These are phyloP conservation scores for Cryptococcus deneoformans DNA, from an alignment of 1,284 basidiomycete genomes.

Conservation along the genomic window DNA sequence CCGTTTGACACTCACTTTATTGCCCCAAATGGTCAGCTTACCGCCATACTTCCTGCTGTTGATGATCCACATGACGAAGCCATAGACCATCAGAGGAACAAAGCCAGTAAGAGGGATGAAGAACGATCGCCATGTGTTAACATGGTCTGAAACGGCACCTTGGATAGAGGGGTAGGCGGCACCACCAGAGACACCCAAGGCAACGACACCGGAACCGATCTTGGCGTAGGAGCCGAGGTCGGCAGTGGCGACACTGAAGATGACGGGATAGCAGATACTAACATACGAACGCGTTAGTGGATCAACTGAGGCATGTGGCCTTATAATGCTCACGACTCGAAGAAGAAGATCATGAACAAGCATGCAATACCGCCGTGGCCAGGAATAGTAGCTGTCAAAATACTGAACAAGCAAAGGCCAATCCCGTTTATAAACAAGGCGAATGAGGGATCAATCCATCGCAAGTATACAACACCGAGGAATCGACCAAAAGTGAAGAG, in stretches of 20 bases:
- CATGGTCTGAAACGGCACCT: slow-evolving; percentile 21
- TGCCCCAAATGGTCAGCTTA: slow-evolving; percentile 12
- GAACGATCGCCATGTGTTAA: slow-evolving; percentile 19
- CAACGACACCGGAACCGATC: slow-evolving; percentile 32
- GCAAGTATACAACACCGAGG: slow-evolving; percentile 31
- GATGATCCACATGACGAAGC: slow-evolving; percentile 20
- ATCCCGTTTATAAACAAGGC: slow-evolving; percentile 28
- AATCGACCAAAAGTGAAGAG: slow-evolving; percentile 41
- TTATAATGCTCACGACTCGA: slow-evolving; percentile 15
- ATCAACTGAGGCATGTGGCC: not conserved
- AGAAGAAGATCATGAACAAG: slow-evolving; percentile 37
- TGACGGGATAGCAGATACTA: slow-evolving; percentile 31
- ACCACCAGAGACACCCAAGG: slow-evolving; percentile 29
- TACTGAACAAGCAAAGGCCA: slow-evolving; percentile 28
- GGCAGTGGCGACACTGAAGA: slow-evolving; percentile 33
- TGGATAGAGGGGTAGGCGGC: slow-evolving; percentile 28
- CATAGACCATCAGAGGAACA: slow-evolving; percentile 23
- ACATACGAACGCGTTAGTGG: not conserved
- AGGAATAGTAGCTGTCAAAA: slow-evolving; percentile 22
- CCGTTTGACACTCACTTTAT: slow-evolving; percentile 1
- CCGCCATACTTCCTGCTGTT: slow-evolving; percentile 14
- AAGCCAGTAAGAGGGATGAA: slow-evolving; percentile 18
- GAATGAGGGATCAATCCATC: slow-evolving; percentile 33
- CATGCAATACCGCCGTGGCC: slow-evolving; percentile 35
- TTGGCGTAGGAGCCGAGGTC: slow-evolving; percentile 32